Conservation (phyloP, 2,329 filamentous ascomycete genomes). For the Alternaria gaisen region DNA sequence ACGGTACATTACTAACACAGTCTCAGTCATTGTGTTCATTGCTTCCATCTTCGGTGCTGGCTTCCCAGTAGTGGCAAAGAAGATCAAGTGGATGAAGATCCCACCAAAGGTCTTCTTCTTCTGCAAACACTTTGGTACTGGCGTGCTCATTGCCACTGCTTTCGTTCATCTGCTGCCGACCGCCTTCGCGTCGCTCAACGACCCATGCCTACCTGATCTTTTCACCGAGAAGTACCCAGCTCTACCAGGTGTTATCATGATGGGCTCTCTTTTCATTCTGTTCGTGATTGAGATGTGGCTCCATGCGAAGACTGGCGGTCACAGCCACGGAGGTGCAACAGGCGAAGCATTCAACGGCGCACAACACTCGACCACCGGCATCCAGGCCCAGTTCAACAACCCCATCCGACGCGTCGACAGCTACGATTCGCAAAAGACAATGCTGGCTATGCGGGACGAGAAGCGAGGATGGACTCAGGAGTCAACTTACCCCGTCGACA, state of each 20-base stretch:
- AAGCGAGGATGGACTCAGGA: conserved; percentile 48
- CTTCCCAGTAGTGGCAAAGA: conserved; percentile 55
- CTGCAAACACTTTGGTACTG: conserved; percentile 72
- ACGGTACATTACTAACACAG: conserved; percentile 21
- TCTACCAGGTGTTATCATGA: conserved; percentile 72
- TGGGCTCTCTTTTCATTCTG: conserved; percentile 67
- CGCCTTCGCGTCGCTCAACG: conserved; percentile 61
- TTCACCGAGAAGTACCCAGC: conserved; percentile 69
- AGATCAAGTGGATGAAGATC: conserved; percentile 67
- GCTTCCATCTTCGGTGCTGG: conserved; percentile 50
- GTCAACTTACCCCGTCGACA: conserved; percentile 36
- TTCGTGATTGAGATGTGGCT: conserved; percentile 71
- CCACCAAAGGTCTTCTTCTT: conserved; percentile 67
- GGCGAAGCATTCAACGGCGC: conserved; percentile 51
- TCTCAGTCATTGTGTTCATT: conserved; percentile 49
- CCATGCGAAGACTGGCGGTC: conserved; percentile 66
- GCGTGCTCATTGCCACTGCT: conserved; percentile 84
- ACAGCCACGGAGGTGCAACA: conserved; percentile 66
- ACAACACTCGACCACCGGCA: conserved; percentile 24
- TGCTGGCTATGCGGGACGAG: conserved; percentile 43
- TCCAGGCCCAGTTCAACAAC: conserved; percentile 45
- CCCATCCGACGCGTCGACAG: conserved; percentile 42
- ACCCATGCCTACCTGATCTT: conserved; percentile 65
- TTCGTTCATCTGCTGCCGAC: conserved; percentile 78
- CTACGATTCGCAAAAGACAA: conserved; percentile 49